Conservation (phyloP, 148 eudicot species). For the Camellia granthamiana region DNA sequence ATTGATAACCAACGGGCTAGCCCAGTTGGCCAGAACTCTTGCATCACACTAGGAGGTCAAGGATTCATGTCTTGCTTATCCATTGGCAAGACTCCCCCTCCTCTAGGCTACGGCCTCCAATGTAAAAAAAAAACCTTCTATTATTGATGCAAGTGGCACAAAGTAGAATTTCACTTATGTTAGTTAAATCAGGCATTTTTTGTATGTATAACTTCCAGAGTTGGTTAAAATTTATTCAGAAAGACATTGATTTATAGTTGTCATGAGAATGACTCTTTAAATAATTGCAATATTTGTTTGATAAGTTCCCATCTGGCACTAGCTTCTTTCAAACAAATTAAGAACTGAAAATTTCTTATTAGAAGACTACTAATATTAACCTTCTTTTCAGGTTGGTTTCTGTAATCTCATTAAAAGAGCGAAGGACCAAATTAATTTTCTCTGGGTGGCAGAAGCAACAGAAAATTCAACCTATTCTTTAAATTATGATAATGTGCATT, state of each 20-base stretch:
- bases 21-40: too few species aligned
- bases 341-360: not conserved
- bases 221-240: not conserved
- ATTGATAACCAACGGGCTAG: not conserved
- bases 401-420: conserved; percentile 75
- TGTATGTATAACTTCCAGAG: not conserved
- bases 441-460: conserved; percentile 96
- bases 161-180: not conserved
- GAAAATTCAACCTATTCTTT: conserved; percentile 75
- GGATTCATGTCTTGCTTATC: too few species aligned
- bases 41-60: too few species aligned
- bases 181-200: not conserved
- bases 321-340: not conserved
- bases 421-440: conserved; percentile 53
- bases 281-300: not conserved
- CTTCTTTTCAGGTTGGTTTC: conserved; percentile 65
- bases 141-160: not conserved
- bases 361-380: not conserved
- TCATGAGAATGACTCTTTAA: not conserved
- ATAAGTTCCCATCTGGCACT: not conserved
- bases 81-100: too few species aligned
- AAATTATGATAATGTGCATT: conserved; percentile 42
- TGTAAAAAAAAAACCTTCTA: not conserved
- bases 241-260: not conserved
- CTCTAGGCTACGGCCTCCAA: too few species aligned